Conservation (phyloP, 257 asterid genomes). For the Nicotiana tabacum region DNA sequence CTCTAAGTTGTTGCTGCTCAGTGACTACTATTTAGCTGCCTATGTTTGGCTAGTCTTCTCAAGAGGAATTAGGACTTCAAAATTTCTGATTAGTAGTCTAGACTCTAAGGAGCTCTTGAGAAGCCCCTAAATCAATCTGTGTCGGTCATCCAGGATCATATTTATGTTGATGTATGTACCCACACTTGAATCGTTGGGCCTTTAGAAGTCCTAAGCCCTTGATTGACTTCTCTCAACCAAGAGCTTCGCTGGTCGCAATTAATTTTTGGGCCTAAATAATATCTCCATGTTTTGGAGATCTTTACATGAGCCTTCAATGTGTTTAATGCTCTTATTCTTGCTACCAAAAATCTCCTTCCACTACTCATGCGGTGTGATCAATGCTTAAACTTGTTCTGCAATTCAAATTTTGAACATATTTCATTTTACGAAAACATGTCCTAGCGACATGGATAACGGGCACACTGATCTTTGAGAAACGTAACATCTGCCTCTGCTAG, state of each 20-base stretch:
- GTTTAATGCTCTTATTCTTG: not conserved
- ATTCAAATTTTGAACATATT: not conserved
- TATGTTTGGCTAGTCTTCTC: not conserved
- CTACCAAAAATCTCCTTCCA: not conserved
- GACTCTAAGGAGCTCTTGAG: not conserved
- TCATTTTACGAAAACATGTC: not conserved
- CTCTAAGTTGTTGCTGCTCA: not conserved
- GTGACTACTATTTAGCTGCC: not conserved
- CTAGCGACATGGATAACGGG: not conserved
- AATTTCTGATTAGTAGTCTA: not conserved
- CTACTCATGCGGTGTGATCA: not conserved
- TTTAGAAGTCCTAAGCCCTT: not conserved
- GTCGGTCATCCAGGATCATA: not conserved
- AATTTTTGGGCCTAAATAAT: not conserved
- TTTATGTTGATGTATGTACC: not conserved
- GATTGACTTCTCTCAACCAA: not conserved
- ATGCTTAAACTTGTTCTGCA: not conserved
- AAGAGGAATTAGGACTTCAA: not conserved
- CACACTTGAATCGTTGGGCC: not conserved
- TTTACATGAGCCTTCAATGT: not conserved
- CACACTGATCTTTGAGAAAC: not conserved
- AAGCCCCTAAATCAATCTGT: not conserved
- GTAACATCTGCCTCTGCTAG: not conserved
- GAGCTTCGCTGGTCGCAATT: not conserved
- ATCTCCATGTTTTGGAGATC: not conserved